Evolutionary conservation across 768 basidiomycete species (phyloP).

Genomic region (Suillus spraguei): DNA sequence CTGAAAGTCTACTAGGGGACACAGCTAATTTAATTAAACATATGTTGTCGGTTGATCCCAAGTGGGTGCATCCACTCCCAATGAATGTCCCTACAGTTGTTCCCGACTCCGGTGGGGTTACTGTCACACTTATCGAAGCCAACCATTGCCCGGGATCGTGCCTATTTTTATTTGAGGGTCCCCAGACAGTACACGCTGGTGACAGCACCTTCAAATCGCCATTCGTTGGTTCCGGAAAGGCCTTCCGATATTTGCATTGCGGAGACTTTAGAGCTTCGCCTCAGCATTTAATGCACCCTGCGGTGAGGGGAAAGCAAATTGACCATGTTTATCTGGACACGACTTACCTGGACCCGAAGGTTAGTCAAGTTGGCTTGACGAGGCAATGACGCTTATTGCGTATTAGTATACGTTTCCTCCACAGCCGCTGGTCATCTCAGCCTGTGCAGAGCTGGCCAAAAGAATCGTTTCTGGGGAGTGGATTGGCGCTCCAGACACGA

Average conservation of each 20-base stretch:
- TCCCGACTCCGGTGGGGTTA: constrained; percentile 83
- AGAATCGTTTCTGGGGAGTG: constrained; percentile 50
- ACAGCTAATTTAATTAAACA: constrained; percentile 92
- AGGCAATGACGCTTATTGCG: constrained; percentile 11
- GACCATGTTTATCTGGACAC: constrained; percentile 95
- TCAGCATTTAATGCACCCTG: constrained; percentile 81
- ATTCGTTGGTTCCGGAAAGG: constrained; percentile 65
- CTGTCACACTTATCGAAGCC: constrained; percentile 93
- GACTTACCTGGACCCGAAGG: constrained; percentile 91
- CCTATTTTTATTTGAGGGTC: constrained; percentile 92
- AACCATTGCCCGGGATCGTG: constrained; percentile 99
- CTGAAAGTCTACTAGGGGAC: constrained; percentile 44
- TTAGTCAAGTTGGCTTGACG: constrained; percentile 21
- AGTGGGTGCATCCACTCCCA: constrained; percentile 89
- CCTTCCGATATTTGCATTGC: constrained; percentile 92
- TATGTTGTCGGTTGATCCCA: constrained; percentile 85
- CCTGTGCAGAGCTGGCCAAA: constrained; percentile 83
- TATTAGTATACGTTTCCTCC: constrained; percentile 90
- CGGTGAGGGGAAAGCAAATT: constrained; percentile 76
- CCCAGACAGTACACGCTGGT: constrained; percentile 86
- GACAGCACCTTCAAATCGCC: constrained; percentile 76
- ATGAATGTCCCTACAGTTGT: constrained; percentile 75
- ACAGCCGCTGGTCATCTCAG: constrained; percentile 90
- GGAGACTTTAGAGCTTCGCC: constrained; percentile 94
- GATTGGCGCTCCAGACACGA: constrained; percentile 27